Conservation (phyloP, 768 basidiomycete genomes). For the Scleroderma citrinum region DNA sequence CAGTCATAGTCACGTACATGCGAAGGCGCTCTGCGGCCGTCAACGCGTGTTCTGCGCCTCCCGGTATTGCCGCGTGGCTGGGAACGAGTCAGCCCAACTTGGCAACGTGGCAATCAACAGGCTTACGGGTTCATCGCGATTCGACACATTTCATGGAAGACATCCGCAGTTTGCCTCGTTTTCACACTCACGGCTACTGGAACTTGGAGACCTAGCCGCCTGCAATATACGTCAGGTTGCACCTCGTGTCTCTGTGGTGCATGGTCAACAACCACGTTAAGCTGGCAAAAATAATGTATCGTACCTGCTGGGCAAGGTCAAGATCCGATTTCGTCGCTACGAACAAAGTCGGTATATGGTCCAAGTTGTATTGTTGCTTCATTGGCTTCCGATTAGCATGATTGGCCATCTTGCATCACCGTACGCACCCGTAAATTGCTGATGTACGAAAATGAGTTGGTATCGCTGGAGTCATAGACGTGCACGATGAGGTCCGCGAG, state of each 20-base stretch:
- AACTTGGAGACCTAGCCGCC: slow-evolving; percentile 82
- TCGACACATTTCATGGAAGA: slow-evolving; percentile 79
- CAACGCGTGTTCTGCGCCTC: slow-evolving; percentile 76
- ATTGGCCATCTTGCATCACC: slow-evolving; percentile 1
- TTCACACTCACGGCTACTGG: slow-evolving; percentile 93
- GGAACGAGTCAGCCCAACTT: slow-evolving; percentile 5
- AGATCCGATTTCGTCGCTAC: slow-evolving; percentile 99
- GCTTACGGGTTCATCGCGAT: slow-evolving; percentile 87
- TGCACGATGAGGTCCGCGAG: slow-evolving; percentile 92
- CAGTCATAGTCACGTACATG: slow-evolving; percentile 68
- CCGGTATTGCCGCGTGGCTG: slow-evolving; percentile 67
- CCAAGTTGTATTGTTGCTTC: slow-evolving; percentile 95
- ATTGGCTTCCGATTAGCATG: slow-evolving; percentile 14
- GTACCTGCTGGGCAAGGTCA: slow-evolving; percentile 90
- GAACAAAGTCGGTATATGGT: slow-evolving; percentile 92
- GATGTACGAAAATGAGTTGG: slow-evolving; percentile 98
- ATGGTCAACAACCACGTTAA: slow-evolving; percentile 5
- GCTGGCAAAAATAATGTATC: slow-evolving; percentile 12
- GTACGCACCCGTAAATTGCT: slow-evolving; percentile 82
- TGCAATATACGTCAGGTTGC: slow-evolving; percentile 95
- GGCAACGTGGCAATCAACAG: not conserved
- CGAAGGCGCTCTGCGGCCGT: slow-evolving; percentile 62
- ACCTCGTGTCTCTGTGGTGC: slow-evolving; percentile 83
- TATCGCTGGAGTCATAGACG: slow-evolving; percentile 96
- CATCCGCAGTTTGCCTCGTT: slow-evolving; percentile 77